Evolutionary conservation across 352 stramenopile genomes (phyloP).

Genomic region (Aphanomyces cochlioides): DNA sequence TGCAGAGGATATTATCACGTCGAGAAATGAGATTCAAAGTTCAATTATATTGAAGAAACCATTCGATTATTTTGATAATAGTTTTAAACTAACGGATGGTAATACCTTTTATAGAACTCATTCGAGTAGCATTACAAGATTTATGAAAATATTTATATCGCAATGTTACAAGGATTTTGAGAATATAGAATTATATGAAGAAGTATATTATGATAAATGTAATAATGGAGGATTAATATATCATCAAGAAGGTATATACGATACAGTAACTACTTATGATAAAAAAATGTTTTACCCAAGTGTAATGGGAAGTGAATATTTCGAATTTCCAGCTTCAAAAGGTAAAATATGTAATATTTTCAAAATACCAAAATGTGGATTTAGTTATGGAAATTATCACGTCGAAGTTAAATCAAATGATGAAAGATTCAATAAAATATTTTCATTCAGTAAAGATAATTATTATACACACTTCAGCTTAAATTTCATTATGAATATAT

Average conservation of each 20-base stretch:
- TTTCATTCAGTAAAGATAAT: not conserved
- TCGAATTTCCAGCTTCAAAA: not conserved
- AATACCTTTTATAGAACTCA: constrained; percentile 6
- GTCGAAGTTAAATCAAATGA: not conserved
- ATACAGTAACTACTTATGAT: not conserved
- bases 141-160: constrained; percentile 8
- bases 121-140: constrained; percentile 6
- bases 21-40: no score
- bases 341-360: not conserved
- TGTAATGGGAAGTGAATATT: not conserved
- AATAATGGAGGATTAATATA: not conserved
- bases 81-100: not conserved
- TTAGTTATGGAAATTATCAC: not conserved
- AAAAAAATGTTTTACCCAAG: not conserved
- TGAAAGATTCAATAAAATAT: not conserved
- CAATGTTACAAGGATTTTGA: constrained; percentile 4
- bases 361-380: constrained; percentile 1
- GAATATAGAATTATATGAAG: constrained; percentile 6
- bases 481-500: constrained; percentile 7
- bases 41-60: no score
- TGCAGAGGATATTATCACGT: no score
- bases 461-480: not conserved
- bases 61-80: no score
- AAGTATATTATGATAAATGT: constrained; percentile 2
- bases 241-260: no score